These are phyloP conservation scores for Hortaea werneckii DNA, from an alignment of 2,329 filamentous ascomycete species.

Conservation along the genomic window DNA sequence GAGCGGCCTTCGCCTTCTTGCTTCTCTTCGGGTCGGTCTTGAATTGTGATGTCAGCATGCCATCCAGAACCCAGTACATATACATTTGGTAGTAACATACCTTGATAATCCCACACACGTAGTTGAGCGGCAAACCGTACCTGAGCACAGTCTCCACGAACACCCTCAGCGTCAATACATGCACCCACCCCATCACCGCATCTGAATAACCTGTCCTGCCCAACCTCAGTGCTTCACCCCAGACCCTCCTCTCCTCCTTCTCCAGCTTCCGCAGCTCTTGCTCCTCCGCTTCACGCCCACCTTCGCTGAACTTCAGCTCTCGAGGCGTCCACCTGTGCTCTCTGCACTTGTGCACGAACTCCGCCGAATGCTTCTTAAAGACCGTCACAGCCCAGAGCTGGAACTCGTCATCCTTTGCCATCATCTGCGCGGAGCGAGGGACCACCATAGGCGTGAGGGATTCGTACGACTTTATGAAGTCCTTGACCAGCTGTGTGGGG, in stretches of 20 bases:
- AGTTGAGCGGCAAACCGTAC: constrained; percentile 86
- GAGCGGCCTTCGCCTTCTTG: constrained; percentile 55
- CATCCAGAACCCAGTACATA: neutral
- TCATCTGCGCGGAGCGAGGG: constrained; percentile 69
- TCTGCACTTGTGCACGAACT: constrained; percentile 85
- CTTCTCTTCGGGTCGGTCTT: constrained; percentile 75
- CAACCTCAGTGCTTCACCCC: constrained; percentile 80
- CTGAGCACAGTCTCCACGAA: constrained; percentile 98
- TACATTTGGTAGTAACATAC: constrained; percentile 37
- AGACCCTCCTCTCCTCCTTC: constrained; percentile 81
- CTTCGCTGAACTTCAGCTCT: constrained; percentile 87
- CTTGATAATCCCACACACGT: constrained; percentile 74
- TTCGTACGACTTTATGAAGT: constrained; percentile 84
- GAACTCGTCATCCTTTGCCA: constrained; percentile 84
- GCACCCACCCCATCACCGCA: constrained; percentile 90
- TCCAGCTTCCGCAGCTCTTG: constrained; percentile 73
- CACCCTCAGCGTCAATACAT: constrained; percentile 79
- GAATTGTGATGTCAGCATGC: neutral
- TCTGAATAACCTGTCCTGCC: constrained; percentile 92
- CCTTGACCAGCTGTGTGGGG: constrained; percentile 67
- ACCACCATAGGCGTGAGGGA: constrained; percentile 85
- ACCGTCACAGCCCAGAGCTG: constrained; percentile 77
- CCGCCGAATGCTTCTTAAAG: constrained; percentile 81
- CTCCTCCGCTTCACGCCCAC: constrained; percentile 79
- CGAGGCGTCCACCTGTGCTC: constrained; percentile 92